Evolutionary conservation across 768 basidiomycete species (phyloP).

Genomic region (Lanmaoa pseudosensibilis): DNA sequence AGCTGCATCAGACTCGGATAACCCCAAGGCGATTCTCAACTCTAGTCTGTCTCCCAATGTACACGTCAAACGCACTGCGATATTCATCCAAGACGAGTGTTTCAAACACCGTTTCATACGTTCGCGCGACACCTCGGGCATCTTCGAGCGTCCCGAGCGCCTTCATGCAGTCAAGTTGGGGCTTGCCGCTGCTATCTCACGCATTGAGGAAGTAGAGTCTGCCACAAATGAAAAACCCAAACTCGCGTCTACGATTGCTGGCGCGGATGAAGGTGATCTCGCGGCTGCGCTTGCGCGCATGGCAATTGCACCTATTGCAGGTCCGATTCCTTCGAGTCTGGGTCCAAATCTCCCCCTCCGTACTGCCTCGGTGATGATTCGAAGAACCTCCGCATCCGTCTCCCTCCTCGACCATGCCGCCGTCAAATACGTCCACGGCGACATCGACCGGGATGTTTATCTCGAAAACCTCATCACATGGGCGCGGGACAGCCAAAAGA

Average conservation of each 20-base stretch:
- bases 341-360: slow-evolving; percentile 13
- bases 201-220: slow-evolving; percentile 49
- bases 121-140: slow-evolving; percentile 64
- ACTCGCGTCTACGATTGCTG: slow-evolving; percentile 1
- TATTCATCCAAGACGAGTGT: slow-evolving; percentile 71
- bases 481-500: slow-evolving; percentile 58
- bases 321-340: background rate
- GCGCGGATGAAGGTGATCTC: slow-evolving; percentile 47
- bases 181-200: slow-evolving; percentile 74
- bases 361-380: slow-evolving; percentile 41
- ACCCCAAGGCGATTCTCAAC: background rate
- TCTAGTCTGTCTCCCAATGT: background rate
- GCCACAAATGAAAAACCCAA: background rate
- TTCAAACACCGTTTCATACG: slow-evolving; percentile 77
- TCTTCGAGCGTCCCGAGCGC: slow-evolving; percentile 91
- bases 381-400: slow-evolving; percentile 53
- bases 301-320: slow-evolving; percentile 32
- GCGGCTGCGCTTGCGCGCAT: slow-evolving; percentile 47
- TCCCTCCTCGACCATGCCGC: slow-evolving; percentile 61
- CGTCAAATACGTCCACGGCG: slow-evolving; percentile 73
- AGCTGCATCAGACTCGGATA: background rate
- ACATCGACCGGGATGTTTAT: slow-evolving; percentile 65
- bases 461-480: slow-evolving; percentile 61
- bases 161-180: slow-evolving; percentile 83
- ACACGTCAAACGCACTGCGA: slow-evolving; percentile 19